Percentiles rank a stretch among this genome's conserved stretches.
phyloP scores from a whole-genome alignment of 805 yeast species.

The Kodamaea fukazawae region DNA sequence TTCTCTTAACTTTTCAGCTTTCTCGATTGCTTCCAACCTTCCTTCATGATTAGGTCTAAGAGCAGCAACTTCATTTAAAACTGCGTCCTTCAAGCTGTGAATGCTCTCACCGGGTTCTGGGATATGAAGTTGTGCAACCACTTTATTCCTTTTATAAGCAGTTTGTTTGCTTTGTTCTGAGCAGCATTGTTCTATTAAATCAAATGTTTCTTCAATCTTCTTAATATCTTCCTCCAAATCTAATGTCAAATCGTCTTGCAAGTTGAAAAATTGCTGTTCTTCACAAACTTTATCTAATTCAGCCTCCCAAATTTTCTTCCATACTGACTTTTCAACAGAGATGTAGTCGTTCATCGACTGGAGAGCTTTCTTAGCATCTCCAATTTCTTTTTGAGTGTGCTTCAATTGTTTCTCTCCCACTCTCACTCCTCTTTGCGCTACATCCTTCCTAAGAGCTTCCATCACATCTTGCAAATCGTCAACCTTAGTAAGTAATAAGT shows the following conservation, averaged over 20 bases:
- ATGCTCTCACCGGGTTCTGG: slow-evolving; percentile 64
- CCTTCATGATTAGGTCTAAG: slow-evolving; percentile 80
- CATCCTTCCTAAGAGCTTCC: slow-evolving; percentile 86
- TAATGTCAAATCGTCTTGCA: slow-evolving; percentile 80
- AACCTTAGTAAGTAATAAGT: slow-evolving; percentile 66
- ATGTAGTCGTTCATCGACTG: slow-evolving; percentile 59
- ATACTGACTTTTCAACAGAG: slow-evolving; percentile 66
- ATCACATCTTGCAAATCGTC: slow-evolving; percentile 91
- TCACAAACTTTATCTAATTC: slow-evolving; percentile 88
- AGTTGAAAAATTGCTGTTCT: slow-evolving; percentile 87
- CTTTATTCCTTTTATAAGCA: slow-evolving; percentile 36
- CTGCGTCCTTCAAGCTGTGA: slow-evolving; percentile 66
- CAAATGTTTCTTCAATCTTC: slow-evolving; percentile 78
- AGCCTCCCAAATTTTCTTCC: slow-evolving; percentile 91
- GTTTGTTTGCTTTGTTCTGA: slow-evolving; percentile 70
- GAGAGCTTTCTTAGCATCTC: slow-evolving; percentile 52
- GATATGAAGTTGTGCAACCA: slow-evolving; percentile 44
- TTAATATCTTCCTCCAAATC: slow-evolving; percentile 80
- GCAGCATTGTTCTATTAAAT: slow-evolving; percentile 75
- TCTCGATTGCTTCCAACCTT: slow-evolving; percentile 83
- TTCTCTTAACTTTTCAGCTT: slow-evolving; percentile 78
- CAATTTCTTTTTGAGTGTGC: slow-evolving; percentile 62
- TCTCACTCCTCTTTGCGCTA: slow-evolving; percentile 84
- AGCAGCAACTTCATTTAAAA: slow-evolving; percentile 74
- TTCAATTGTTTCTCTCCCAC: slow-evolving; percentile 73